phyloP scores from a whole-genome alignment of 2,329 filamentous ascomycete genomes.

The Laburnicola sp. region DNA sequence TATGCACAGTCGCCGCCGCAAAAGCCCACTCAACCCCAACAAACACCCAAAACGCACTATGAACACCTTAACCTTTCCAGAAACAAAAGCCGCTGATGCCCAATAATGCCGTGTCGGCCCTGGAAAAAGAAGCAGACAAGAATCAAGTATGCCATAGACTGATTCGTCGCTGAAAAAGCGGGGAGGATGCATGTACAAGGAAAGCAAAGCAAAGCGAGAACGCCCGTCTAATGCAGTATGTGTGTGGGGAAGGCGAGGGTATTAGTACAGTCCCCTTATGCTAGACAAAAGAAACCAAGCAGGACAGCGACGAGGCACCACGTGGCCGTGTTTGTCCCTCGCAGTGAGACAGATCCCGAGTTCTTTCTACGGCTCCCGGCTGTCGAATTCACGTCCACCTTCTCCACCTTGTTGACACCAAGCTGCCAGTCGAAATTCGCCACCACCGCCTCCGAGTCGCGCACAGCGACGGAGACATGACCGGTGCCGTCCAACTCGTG shows the following conservation, averaged over 20 bases:
- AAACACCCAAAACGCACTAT: too few species aligned
- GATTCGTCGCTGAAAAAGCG: slow-evolving; percentile 2
- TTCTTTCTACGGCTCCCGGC: slow-evolving; percentile 31
- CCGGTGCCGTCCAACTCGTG: slow-evolving; percentile 29
- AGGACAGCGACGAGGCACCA: not conserved
- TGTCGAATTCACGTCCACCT: slow-evolving; percentile 28
- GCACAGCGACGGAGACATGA: slow-evolving; percentile 33
- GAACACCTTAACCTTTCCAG: too few species aligned
- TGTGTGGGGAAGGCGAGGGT: not conserved
- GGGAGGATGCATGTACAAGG: not conserved
- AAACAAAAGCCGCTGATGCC: too few species aligned
- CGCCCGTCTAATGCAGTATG: slow-evolving; percentile 8
- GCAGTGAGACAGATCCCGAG: not conserved
- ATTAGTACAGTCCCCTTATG: not conserved
- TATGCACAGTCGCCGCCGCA: too few species aligned
- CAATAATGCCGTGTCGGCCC: not conserved
- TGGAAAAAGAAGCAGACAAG: too few species aligned
- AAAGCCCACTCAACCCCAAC: too few species aligned
- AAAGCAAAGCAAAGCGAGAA: not conserved
- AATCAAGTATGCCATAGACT: too few species aligned
- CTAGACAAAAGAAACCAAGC: not conserved
- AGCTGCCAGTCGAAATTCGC: slow-evolving; percentile 50
- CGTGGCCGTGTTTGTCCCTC: not conserved
- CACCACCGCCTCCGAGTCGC: slow-evolving; percentile 53
- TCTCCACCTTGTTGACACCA: slow-evolving; percentile 37